Conservation (phyloP, 305 asterid species). For the Rubia balearica region DNA sequence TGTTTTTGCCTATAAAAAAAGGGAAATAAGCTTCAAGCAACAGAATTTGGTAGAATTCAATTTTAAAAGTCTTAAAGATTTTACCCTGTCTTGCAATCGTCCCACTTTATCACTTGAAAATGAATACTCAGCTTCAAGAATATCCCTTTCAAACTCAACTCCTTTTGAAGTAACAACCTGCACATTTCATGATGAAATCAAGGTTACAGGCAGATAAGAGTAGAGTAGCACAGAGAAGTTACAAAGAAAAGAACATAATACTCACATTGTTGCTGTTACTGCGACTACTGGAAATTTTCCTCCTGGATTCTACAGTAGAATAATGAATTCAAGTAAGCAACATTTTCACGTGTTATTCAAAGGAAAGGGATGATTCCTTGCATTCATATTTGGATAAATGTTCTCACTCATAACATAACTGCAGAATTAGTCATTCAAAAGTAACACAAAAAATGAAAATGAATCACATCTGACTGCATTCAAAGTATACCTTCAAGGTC, state of each 20-base stretch:
- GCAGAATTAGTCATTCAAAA: background rate
- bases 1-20: slow-evolving; percentile 52
- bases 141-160: slow-evolving; percentile 67
- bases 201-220: slow-evolving; percentile 15
- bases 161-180: slow-evolving; percentile 66
- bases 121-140: slow-evolving; percentile 80
- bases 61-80: slow-evolving; percentile 4
- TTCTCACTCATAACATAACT: background rate
- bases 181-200: slow-evolving; percentile 17
- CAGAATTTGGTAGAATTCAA: background rate
- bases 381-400: background rate
- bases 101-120: slow-evolving; percentile 65
- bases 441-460: background rate
- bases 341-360: background rate
- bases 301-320: slow-evolving; percentile 47
- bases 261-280: slow-evolving; percentile 58
- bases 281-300: slow-evolving; percentile 48
- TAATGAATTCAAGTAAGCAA: slow-evolving; percentile 20
- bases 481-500: slow-evolving; percentile 52
- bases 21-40: slow-evolving; percentile 5
- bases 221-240: slow-evolving; percentile 17
- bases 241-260: slow-evolving; percentile 19
- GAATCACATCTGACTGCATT: slow-evolving; percentile 16
- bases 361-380: background rate
- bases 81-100: slow-evolving; percentile 71